These are phyloP conservation scores for Cutaneotrichosporon sp. DNA, from an alignment of 1,284 basidiomycete genomes.

Conservation along the genomic window DNA sequence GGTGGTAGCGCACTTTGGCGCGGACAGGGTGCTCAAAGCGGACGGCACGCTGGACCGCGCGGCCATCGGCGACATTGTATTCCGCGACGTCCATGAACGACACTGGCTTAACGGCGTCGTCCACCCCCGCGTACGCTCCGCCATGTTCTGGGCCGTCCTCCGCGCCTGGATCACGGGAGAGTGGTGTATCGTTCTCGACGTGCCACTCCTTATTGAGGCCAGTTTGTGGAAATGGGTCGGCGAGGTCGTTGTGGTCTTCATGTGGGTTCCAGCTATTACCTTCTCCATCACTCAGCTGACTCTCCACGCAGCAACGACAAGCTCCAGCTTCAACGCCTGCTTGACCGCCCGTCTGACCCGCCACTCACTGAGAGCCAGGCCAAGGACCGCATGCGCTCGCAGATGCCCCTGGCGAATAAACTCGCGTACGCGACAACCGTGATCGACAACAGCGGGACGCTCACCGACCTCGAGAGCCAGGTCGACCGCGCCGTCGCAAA, in stretches of 20 bases:
- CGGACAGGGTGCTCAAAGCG: slow-evolving; percentile 56
- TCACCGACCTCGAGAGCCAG: slow-evolving; percentile 63
- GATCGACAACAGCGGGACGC: slow-evolving; percentile 79
- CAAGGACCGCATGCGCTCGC: slow-evolving; percentile 66
- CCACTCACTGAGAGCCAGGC: slow-evolving; percentile 56
- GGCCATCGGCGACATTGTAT: slow-evolving; percentile 78
- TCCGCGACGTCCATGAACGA: slow-evolving; percentile 68
- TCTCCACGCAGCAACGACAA: slow-evolving; percentile 37
- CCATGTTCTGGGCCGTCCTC: slow-evolving; percentile 67
- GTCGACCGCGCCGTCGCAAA: slow-evolving; percentile 61
- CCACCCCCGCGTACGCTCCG: slow-evolving; percentile 77
- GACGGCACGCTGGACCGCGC: slow-evolving; percentile 75
- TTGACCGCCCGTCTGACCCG: slow-evolving; percentile 59
- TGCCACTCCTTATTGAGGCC: slow-evolving; percentile 89
- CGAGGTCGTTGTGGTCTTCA: slow-evolving; percentile 75
- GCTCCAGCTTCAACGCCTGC: slow-evolving; percentile 72
- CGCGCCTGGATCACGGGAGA: slow-evolving; percentile 71
- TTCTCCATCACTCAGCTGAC: neutral
- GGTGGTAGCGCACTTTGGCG: slow-evolving; percentile 69
- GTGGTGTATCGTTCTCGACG: slow-evolving; percentile 77
- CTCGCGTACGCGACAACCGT: slow-evolving; percentile 76
- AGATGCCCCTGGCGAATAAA: slow-evolving; percentile 75
- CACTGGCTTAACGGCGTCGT: slow-evolving; percentile 75
- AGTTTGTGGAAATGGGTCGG: slow-evolving; percentile 81
- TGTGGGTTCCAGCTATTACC: slow-evolving; percentile 34